Base-by-base conservation (phyloP, 140 eudicot species). In the Ambrosia hybrid region DNA sequence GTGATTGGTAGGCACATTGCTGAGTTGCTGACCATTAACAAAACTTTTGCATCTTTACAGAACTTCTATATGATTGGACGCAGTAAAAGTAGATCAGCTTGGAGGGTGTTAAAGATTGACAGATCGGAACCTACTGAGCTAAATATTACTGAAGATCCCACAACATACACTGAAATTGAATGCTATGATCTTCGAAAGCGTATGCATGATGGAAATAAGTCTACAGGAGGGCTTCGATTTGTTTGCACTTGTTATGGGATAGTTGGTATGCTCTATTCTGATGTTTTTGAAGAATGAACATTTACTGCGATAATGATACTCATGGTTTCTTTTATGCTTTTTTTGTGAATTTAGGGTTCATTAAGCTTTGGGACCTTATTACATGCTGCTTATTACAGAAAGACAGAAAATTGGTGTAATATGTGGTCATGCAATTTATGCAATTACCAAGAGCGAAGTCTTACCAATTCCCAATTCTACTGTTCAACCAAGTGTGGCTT, bases 361-460 rank as follows among this genome's bases (percentile, higher is more conserved):
- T 93, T 64, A 90, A 90, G 85, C 88, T 93, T 78, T 93, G 90
- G 99, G 99, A 73, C 99, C 99, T 57, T 86, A 88, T 80, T 90
- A 93, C 83, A 82, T 90, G 91, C 85, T 93, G 51, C 88, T 93
- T 71, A 88, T 93, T 68, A 93, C 99, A 68, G 83, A 88, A 82
- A 84, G 97, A 79, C 88, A 85, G 84, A 90, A 93, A 83, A 84
- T 93, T 56, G 99, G 97, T 60, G 78, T 76, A 17, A 83, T 94
- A 4, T 88, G 99, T 76, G 99, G 97, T 77, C 99, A 94, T 78
- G 85, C 88, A 66, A 81, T 94, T 48, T 94, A 94, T 83, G 84
- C 88, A 55, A 72, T 94, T 60, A 38, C 97, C 71, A 84, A 90
- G 82, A 90, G 94, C 83, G 90, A 90, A 86, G 86, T 90, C 83